Conservation (phyloP, 306 rosid species). For the Prunus fruticosa region DNA sequence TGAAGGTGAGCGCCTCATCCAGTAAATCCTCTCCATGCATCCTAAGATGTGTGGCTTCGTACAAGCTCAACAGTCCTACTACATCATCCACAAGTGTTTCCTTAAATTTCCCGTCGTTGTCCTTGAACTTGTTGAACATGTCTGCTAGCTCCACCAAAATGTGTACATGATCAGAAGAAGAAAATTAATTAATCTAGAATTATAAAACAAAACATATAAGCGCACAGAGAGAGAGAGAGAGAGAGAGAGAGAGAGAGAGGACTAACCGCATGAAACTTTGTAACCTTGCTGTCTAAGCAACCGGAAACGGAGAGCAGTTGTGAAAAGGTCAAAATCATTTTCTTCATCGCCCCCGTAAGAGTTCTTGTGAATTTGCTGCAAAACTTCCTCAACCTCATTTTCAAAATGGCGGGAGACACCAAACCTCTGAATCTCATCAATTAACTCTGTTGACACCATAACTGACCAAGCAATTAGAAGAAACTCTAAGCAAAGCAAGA, state of each 20-base stretch:
- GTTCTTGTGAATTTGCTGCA: constrained; percentile 14
- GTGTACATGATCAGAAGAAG: background rate
- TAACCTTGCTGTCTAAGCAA: constrained; percentile 42
- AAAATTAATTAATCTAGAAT: background rate
- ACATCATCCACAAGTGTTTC: background rate
- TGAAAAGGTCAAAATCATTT: constrained; percentile 2
- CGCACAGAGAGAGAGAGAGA: background rate
- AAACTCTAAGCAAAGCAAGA: too few species aligned
- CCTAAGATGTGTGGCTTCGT: background rate
- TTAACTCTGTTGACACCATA: too few species aligned
- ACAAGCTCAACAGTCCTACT: background rate
- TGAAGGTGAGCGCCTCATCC: constrained; percentile 24
- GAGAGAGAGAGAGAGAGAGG: background rate
- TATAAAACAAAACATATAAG: background rate
- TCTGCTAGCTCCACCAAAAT: background rate
- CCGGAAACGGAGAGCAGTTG: constrained; percentile 34
- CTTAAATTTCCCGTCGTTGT: constrained; percentile 7
- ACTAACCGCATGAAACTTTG: constrained; percentile 20
- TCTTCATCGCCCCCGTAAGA: background rate
- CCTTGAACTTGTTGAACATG: constrained; percentile 9
- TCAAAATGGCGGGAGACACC: constrained; percentile 33
- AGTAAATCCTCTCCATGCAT: background rate
- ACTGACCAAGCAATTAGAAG: too few species aligned
- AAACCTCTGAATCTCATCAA: constrained; percentile 30
- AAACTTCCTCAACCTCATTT: constrained; percentile 22